phyloP scores from a whole-genome alignment of 192 early-diverging fungal species.

The Coemansia sp. region DNA sequence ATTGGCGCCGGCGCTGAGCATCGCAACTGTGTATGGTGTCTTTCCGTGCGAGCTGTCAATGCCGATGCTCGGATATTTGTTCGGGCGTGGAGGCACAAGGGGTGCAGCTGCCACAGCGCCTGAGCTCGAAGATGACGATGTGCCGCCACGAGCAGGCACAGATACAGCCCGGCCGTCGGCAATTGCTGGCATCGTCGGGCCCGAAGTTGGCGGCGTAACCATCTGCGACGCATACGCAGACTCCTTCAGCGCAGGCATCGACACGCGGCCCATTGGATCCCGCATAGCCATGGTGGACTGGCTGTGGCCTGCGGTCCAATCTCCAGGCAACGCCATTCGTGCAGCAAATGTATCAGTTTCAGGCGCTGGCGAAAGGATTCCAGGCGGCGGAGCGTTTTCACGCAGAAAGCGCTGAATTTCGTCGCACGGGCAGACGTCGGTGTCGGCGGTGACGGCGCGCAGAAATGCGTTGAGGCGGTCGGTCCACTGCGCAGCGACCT shows the following conservation, averaged over 20 bases:
- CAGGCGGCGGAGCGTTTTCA: conserved; percentile 25
- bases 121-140: background rate
- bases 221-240: conserved; percentile 14
- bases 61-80: conserved; percentile 30
- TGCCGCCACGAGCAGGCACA: conserved; percentile 5
- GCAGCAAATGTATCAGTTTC: conserved; percentile 9
- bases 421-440: conserved; percentile 42
- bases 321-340: conserved; percentile 33
- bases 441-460: conserved; percentile 39
- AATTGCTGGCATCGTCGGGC: conserved; percentile 18
- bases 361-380: conserved; percentile 16
- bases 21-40: conserved; percentile 11
- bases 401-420: conserved; percentile 45
- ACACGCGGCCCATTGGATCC: conserved; percentile 43
- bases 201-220: conserved; percentile 29
- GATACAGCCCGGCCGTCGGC: conserved; percentile 7
- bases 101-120: conserved; percentile 11
- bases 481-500: conserved; percentile 41
- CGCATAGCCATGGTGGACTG: background rate
- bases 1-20: conserved; percentile 6
- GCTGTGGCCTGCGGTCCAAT: background rate
- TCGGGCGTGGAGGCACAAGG: conserved; percentile 28
- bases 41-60: conserved; percentile 9
- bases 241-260: conserved; percentile 52
- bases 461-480: conserved; percentile 50